Evolutionary conservation across 371 early-diverging fungal species (phyloP).

Genomic region (Rhizopus arrhizus): DNA sequence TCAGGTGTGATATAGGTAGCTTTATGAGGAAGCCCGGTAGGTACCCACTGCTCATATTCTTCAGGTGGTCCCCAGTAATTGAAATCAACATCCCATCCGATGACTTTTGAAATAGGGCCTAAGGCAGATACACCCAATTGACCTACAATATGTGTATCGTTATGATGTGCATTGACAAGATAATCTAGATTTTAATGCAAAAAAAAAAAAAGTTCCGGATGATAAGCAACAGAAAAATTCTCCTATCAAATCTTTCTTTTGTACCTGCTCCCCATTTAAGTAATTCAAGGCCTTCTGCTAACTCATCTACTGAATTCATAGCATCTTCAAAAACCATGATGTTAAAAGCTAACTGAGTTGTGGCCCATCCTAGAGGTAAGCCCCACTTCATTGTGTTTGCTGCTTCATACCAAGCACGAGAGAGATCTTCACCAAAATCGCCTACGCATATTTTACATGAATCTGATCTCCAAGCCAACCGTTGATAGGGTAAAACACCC

Average conservation of each 20-base stretch:
- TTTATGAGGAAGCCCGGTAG: slow-evolving; percentile 47
- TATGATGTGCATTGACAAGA: slow-evolving; percentile 53
- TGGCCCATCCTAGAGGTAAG: slow-evolving; percentile 56
- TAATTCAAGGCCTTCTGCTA: slow-evolving; percentile 54
- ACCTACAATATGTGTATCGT: slow-evolving; percentile 57
- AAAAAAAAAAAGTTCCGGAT: slow-evolving; percentile 2
- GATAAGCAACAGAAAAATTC: background rate
- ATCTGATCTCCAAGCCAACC: slow-evolving; percentile 63
- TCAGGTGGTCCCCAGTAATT: slow-evolving; percentile 65
- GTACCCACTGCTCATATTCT: slow-evolving; percentile 60
- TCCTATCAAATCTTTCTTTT: background rate
- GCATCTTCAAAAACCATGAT: slow-evolving; percentile 56
- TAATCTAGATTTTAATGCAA: slow-evolving; percentile 39
- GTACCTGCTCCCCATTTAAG: slow-evolving; percentile 58
- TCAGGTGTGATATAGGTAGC: slow-evolving; percentile 55
- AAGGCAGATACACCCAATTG: slow-evolving; percentile 55
- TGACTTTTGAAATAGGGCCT: slow-evolving; percentile 47
- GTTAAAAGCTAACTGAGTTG: slow-evolving; percentile 57
- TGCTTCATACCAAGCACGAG: slow-evolving; percentile 65
- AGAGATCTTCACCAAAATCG: slow-evolving; percentile 57
- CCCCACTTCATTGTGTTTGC: slow-evolving; percentile 71
- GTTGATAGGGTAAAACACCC: slow-evolving; percentile 56
- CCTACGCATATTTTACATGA: slow-evolving; percentile 60
- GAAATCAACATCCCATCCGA: slow-evolving; percentile 58
- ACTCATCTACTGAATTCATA: slow-evolving; percentile 54